Conservation (phyloP, 1,284 basidiomycete species). For the Ustilago esculenta region DNA sequence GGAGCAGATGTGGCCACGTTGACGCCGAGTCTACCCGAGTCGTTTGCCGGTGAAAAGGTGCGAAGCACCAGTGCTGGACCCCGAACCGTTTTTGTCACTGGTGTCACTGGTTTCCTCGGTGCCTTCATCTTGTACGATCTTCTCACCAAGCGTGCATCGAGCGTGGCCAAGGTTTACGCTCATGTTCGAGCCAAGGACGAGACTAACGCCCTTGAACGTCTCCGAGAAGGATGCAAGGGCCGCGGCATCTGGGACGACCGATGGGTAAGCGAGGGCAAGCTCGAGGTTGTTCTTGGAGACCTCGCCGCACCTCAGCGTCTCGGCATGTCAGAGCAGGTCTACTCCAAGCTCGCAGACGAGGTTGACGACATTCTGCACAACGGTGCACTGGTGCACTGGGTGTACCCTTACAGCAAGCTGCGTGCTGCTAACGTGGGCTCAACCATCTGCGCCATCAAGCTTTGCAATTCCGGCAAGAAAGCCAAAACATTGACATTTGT, state of each 20-base stretch:
- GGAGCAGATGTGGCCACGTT: conserved; percentile 81
- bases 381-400: conserved; percentile 98
- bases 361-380: conserved; percentile 92
- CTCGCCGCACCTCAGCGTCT: conserved; percentile 77
- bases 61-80: conserved; percentile 17
- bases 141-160: conserved; percentile 72
- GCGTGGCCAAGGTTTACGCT: conserved; percentile 87
- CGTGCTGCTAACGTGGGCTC: conserved; percentile 90
- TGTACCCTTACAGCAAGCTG: conserved; percentile 95
- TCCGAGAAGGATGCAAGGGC: conserved; percentile 81
- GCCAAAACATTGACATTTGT: conserved; percentile 89
- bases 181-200: conserved; percentile 80
- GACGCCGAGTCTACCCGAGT: conserved; percentile 66
- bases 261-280: conserved; percentile 78
- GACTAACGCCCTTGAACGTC: conserved; percentile 76
- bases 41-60: conserved; percentile 46
- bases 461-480: conserved; percentile 73
- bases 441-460: conserved; percentile 82
- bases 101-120: conserved; percentile 95
- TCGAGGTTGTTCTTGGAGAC: conserved; percentile 91
- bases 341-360: conserved; percentile 78
- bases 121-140: conserved; percentile 90
- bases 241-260: conserved; percentile 90
- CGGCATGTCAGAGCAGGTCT: conserved; percentile 77
- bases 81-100: conserved; percentile 90